These are phyloP conservation scores for Ascochyta pisi DNA, from an alignment of 2,329 filamentous ascomycete genomes.

Conservation along the genomic window DNA sequence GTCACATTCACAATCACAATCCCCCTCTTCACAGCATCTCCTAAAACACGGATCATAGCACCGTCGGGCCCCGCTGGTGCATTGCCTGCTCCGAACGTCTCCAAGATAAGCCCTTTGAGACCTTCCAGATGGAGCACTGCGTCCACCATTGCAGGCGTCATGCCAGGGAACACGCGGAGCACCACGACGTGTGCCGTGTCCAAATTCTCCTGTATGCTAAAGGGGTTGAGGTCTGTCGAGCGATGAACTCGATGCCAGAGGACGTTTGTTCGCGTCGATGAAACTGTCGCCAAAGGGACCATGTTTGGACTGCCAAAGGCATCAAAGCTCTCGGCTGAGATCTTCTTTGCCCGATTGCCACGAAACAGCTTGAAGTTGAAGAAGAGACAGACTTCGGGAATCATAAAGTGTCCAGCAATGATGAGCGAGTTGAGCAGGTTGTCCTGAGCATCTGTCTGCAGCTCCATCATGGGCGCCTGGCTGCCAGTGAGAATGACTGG, in stretches of 20 bases:
- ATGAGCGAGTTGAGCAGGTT: conserved; percentile 89
- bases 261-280: conserved; percentile 79
- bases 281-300: conserved; percentile 80
- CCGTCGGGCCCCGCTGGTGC: conserved; percentile 83
- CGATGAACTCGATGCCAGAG: conserved; percentile 80
- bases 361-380: conserved; percentile 92
- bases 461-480: conserved; percentile 81
- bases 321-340: conserved; percentile 83
- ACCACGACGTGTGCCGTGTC: conserved; percentile 91
- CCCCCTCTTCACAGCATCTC: conserved; percentile 77
- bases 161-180: conserved; percentile 88
- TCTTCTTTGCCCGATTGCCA: conserved; percentile 86
- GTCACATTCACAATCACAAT: conserved; percentile 90
- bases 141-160: conserved; percentile 92
- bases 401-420: conserved; percentile 89
- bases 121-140: conserved; percentile 79
- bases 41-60: conserved; percentile 77
- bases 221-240: conserved; percentile 75
- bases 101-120: conserved; percentile 81
- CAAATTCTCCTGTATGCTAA: conserved; percentile 72
- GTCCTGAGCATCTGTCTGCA: conserved; percentile 90
- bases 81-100: conserved; percentile 94
- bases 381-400: conserved; percentile 91
- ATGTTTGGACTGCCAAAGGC: conserved; percentile 91
- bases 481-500: conserved; percentile 81